phyloP scores from a whole-genome alignment of 2,329 filamentous ascomycete genomes.

The Ophiostoma quercus region DNA sequence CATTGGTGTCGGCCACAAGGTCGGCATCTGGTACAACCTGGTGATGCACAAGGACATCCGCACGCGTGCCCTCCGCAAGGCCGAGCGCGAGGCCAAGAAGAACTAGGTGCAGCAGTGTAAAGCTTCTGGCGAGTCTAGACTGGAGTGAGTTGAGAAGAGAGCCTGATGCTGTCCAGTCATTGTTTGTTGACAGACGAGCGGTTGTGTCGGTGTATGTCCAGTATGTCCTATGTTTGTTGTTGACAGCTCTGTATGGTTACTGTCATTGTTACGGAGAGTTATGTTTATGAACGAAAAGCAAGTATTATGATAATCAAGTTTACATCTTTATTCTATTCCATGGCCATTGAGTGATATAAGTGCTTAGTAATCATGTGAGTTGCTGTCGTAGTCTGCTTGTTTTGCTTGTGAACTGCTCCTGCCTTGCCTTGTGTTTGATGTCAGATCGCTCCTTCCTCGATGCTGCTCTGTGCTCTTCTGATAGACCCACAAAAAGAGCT shows the following conservation, averaged over 20 bases:
- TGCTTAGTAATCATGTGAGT: neutral
- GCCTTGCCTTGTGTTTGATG: neutral
- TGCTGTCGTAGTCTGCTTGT: neutral
- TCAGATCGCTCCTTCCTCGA: neutral
- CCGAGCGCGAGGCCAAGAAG: slow-evolving; percentile 56
- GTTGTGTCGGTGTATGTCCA: neutral
- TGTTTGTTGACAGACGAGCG: neutral
- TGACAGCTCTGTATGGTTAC: neutral
- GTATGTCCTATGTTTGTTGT: neutral
- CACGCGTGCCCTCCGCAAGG: slow-evolving; percentile 75
- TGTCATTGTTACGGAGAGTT: neutral
- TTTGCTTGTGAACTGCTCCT: neutral
- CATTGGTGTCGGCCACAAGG: slow-evolving; percentile 44
- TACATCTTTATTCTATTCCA: neutral
- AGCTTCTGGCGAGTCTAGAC: too few species aligned
- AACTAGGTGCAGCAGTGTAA: slow-evolving; percentile 10
- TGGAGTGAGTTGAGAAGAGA: neutral
- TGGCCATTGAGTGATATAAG: neutral
- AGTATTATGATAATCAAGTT: neutral
- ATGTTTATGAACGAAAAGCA: slow-evolving; percentile 6
- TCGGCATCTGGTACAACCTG: slow-evolving; percentile 48
- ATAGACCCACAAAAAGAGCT: slow-evolving; percentile 21
- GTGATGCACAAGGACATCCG: slow-evolving; percentile 80
- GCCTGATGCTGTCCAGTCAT: neutral
- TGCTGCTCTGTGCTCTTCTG: neutral